These are phyloP conservation scores for Escallonia rubra DNA, from an alignment of 129 eudicot genomes.

Conservation along the genomic window DNA sequence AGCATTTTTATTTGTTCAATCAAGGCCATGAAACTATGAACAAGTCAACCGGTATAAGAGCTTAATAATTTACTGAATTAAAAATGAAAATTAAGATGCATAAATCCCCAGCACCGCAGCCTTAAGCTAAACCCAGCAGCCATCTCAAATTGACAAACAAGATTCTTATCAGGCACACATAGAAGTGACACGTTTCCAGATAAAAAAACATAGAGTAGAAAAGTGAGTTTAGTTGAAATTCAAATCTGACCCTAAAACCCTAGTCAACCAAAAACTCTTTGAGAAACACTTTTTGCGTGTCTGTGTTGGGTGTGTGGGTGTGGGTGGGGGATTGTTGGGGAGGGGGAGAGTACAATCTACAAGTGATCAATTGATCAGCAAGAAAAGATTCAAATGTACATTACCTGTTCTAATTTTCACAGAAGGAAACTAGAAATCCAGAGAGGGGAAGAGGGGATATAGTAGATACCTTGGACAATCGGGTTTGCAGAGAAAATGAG, in stretches of 20 bases:
- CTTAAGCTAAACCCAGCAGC: neutral
- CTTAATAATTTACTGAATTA: neutral
- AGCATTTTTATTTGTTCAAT: too few species aligned
- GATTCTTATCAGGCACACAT: neutral
- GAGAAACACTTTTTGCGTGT: neutral
- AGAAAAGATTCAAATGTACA: neutral
- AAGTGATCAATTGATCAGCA: neutral
- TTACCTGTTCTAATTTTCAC: neutral
- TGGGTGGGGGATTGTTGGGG: too few species aligned
- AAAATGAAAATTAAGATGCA: neutral
- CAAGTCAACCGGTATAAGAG: neutral
- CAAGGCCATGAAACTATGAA: too few species aligned
- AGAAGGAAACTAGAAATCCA: too few species aligned
- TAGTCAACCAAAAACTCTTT: neutral
- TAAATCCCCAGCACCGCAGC: neutral
- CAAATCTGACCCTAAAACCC: neutral
- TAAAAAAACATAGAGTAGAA: neutral
- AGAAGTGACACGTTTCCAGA: neutral
- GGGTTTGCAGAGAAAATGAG: neutral
- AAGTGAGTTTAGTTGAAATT: neutral
- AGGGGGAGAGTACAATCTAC: neutral
- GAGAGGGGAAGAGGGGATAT: neutral
- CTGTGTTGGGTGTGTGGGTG: too few species aligned
- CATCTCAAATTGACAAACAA: neutral
- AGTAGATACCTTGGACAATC: neutral